Percentiles rank a stretch among this genome's conserved stretches.
Evolutionary conservation across 2,329 filamentous ascomycete species (phyloP).

Genomic region (Nigrospora oryzae): DNA sequence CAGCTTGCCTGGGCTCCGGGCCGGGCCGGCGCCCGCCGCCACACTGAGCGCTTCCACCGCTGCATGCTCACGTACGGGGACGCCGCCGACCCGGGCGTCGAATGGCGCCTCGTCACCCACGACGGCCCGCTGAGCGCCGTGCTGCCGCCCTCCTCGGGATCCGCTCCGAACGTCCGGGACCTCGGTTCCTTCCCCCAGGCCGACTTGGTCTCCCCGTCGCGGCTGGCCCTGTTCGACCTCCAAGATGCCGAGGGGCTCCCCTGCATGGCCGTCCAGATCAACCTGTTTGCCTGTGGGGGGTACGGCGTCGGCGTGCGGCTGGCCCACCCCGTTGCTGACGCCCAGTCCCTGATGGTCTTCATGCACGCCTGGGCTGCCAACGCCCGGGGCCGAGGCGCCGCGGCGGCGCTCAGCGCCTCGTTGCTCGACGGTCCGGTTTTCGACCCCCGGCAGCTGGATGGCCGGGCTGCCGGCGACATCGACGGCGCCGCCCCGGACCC

Average conservation of each 20-base stretch:
- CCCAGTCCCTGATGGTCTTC: slow-evolving; percentile 31
- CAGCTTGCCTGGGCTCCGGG: slow-evolving; percentile 26
- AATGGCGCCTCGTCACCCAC: slow-evolving; percentile 23
- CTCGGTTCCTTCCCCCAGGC: slow-evolving; percentile 26
- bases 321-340: slow-evolving; percentile 36
- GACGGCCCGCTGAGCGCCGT: slow-evolving; percentile 17
- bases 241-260: slow-evolving; percentile 18
- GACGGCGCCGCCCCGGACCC: slow-evolving; percentile 11
- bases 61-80: slow-evolving; percentile 25
- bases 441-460: slow-evolving; percentile 29
- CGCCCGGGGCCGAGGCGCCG: slow-evolving; percentile 9
- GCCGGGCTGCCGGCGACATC: slow-evolving; percentile 15
- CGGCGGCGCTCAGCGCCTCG: background rate
- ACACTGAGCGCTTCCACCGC: slow-evolving; percentile 22
- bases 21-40: slow-evolving; percentile 9
- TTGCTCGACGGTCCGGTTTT: slow-evolving; percentile 22
- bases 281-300: slow-evolving; percentile 28
- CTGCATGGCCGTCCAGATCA: slow-evolving; percentile 28
- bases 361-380: slow-evolving; percentile 29
- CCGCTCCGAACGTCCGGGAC: slow-evolving; percentile 11
- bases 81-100: slow-evolving; percentile 30
- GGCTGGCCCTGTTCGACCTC: slow-evolving; percentile 23
- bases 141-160: slow-evolving; percentile 15
- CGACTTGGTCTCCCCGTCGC: slow-evolving; percentile 21
- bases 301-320: slow-evolving; percentile 30